Evolutionary conservation across 106 monocot genomes (phyloP).

Genomic region (Phalaenopsis aphrodite): DNA sequence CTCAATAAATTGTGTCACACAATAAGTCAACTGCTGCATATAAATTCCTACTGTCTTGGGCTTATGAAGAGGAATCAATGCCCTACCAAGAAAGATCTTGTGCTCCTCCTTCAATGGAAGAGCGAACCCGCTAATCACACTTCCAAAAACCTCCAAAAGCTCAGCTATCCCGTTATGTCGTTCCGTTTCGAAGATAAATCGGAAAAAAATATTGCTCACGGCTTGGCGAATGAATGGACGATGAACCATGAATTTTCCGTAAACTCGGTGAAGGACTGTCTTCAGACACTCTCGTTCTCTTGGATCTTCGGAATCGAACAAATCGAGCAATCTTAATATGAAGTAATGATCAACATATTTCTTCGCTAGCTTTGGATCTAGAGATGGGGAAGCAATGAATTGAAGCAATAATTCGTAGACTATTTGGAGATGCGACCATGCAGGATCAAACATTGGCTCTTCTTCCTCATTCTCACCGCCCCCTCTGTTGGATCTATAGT

Average conservation of each 20-base stretch:
- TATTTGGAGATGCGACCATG: slow-evolving; percentile 47
- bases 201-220: slow-evolving; percentile 45
- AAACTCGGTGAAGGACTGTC: slow-evolving; percentile 41
- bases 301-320: slow-evolving; percentile 57
- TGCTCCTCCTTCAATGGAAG: slow-evolving; percentile 59
- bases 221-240: slow-evolving; percentile 46
- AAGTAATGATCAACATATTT: slow-evolving; percentile 41
- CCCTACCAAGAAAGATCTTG: slow-evolving; percentile 41
- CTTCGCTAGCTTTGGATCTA: slow-evolving; percentile 39
- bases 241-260: slow-evolving; percentile 58
- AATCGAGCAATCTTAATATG: slow-evolving; percentile 29
- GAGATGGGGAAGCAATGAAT: slow-evolving; percentile 28
- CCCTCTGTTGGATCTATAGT: slow-evolving; percentile 8
- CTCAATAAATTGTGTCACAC: slow-evolving; percentile 43
- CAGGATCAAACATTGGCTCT: slow-evolving; percentile 51
- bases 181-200: slow-evolving; percentile 48
- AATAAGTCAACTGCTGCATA: slow-evolving; percentile 42
- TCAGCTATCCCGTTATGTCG: slow-evolving; percentile 52
- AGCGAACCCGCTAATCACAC: slow-evolving; percentile 51
- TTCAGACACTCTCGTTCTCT: slow-evolving; percentile 55
- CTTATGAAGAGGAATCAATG: slow-evolving; percentile 45
- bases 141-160: slow-evolving; percentile 47
- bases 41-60: slow-evolving; percentile 35
- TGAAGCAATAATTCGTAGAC: slow-evolving; percentile 46
- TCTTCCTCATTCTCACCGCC: slow-evolving; percentile 39